Evolutionary conservation across 345 rosid species (phyloP).

Genomic region (Abelmoschus esculentus): DNA sequence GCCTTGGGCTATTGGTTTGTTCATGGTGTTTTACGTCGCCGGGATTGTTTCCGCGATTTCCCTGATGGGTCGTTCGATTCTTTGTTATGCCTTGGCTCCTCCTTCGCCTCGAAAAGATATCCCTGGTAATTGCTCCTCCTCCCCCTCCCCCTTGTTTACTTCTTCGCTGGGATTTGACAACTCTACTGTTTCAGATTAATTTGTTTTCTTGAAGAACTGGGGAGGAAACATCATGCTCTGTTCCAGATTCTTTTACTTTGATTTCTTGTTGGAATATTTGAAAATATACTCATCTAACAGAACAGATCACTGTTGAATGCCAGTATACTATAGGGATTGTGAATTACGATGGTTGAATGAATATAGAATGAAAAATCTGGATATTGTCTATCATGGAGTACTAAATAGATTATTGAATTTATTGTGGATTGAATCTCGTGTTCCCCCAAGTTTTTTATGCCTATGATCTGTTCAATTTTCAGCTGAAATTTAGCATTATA

Average conservation of each 20-base stretch:
- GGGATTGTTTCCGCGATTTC: slow-evolving; percentile 71
- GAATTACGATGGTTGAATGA: neutral
- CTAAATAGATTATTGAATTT: too few relatives aligned
- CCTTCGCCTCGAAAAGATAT: slow-evolving; percentile 40
- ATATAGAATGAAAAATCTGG: neutral
- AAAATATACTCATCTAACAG: too few relatives aligned
- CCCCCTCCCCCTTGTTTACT: neutral
- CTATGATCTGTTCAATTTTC: neutral
- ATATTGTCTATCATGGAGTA: too few relatives aligned
- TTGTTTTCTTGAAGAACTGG: neutral
- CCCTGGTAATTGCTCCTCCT: slow-evolving; percentile 55
- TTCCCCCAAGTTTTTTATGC: neutral
- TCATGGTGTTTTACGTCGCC: slow-evolving; percentile 66
- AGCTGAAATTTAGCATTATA: neutral
- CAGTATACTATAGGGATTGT: too few relatives aligned
- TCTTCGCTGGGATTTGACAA: neutral
- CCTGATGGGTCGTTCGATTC: slow-evolving; percentile 52
- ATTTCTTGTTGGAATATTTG: neutral
- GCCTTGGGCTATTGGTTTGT: slow-evolving; percentile 87
- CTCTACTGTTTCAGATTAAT: neutral
- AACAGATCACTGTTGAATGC: too few relatives aligned
- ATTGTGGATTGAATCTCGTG: neutral
- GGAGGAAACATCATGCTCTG: neutral
- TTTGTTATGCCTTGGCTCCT: slow-evolving; percentile 48
- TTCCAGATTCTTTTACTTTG: neutral